Evolutionary conservation across 2,329 filamentous ascomycete genomes (phyloP), one percentile per base, ranked within the genome.

Genomic region (Metarhizium rileyi): DNA sequence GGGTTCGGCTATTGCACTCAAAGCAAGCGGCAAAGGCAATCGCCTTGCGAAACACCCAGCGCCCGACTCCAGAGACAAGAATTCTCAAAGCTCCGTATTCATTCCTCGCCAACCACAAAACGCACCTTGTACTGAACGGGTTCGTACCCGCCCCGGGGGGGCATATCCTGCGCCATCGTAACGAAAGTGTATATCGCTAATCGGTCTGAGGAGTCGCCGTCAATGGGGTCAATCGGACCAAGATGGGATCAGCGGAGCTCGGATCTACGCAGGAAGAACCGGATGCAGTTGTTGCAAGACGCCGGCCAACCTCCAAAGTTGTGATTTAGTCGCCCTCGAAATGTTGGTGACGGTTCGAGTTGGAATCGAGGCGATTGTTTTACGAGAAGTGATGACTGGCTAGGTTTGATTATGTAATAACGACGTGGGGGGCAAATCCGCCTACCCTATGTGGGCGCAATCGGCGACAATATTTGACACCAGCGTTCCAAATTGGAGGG

Each of bases 121-220:
- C 76, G 64, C 70, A 90, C 87, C 83, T 95, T 95, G 78, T 96
- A 98, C 74, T 98, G 93, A 58, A 98, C 86, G 70, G 91, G 85
- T 70, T 83, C 86, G 72, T 98, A 98, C 78, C 93, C 93, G 76
- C 91, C 93, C 65, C 73, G 70, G 61, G 93, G 93, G 75, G 93
- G 93, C 82, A 98, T 88, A 78, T 98, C 93, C 80, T 97, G 90
- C 76, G 87, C 84, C 91, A 97, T 96, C 65, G 57, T 83, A 76
- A 68, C 62, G 64, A 50, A 26, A 23, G 18, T 27, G 28, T n/a
- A 9, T 27, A 23, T 40, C 28, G 48, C 22, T 28, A 20, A 40
- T 33, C 16, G 36, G 36, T 48, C 26, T 9, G 9, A 45, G n/a
- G 5, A 3, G 8, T 25, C 12, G 38, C 8, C 35, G 35, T 20